Evolutionary conservation across 106 monocot genomes (phyloP).

Genomic region (Iris macrosiphon): DNA sequence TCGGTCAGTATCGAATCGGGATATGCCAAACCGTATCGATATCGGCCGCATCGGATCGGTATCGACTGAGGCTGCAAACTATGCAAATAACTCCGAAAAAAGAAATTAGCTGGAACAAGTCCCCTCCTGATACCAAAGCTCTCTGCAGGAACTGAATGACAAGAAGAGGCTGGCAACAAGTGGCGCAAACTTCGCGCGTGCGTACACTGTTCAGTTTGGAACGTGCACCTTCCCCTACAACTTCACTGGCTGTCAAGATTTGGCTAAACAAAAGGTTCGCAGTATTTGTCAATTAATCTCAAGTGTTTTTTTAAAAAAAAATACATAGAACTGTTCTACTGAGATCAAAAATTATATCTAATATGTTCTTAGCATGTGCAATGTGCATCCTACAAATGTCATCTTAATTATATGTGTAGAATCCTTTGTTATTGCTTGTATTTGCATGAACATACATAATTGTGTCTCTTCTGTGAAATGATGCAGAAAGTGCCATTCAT

Average conservation of each 20-base stretch:
- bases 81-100: not conserved
- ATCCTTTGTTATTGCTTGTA: not conserved
- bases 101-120: not conserved
- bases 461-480: not conserved
- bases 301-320: too few relatives aligned
- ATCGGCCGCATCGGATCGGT: too few relatives aligned
- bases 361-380: too few relatives aligned
- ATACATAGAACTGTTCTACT: too few relatives aligned
- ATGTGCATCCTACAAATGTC: too few relatives aligned
- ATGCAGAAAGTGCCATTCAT: conserved; percentile 85
- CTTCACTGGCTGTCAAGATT: conserved; percentile 94
- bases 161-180: conserved; percentile 86
- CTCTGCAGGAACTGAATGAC: conserved; percentile 78
- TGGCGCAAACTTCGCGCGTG: conserved; percentile 88
- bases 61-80: too few relatives aligned
- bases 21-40: too few relatives aligned
- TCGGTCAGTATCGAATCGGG: too few relatives aligned
- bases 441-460: too few relatives aligned
- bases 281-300: too few relatives aligned
- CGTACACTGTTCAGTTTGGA: conserved; percentile 82
- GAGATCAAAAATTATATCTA: too few relatives aligned
- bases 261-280: conserved; percentile 82
- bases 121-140: not conserved
- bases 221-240: conserved; percentile 90
- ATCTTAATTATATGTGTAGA: too few relatives aligned